Evolutionary conservation across 768 basidiomycete species (phyloP).

Genomic region (Hericium rajendrae): DNA sequence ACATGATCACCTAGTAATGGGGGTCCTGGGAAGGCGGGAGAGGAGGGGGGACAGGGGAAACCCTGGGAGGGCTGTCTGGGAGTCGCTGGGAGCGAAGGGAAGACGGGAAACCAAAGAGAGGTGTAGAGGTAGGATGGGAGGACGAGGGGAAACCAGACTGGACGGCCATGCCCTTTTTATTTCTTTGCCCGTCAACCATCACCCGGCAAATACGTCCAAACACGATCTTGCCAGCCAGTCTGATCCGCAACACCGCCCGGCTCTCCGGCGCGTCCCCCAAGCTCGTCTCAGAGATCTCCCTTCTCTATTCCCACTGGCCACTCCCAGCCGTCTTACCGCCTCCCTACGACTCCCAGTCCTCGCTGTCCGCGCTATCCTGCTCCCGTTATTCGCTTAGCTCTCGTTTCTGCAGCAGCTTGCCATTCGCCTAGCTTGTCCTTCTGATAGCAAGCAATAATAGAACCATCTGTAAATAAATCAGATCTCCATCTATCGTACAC

Average conservation of each 20-base stretch:
- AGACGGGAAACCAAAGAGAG: conserved; percentile 18
- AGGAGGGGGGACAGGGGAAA: conserved; percentile 17
- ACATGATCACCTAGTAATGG: conserved; percentile 16
- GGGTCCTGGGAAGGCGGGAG: not conserved
- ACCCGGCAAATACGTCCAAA: not conserved
- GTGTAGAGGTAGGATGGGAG: conserved; percentile 1
- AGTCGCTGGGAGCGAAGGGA: conserved; percentile 5
- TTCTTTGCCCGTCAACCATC: not conserved
- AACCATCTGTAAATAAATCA: no score
- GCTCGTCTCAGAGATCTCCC: no score
- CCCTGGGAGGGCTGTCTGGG: not conserved
- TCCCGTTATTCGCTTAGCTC: no score
- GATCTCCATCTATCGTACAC: no score
- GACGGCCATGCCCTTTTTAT: not conserved
- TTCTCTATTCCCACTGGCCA: no score
- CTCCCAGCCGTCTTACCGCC: no score
- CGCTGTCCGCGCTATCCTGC: no score
- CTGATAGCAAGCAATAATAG: not conserved
- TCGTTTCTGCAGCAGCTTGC: no score
- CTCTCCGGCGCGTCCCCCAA: not conserved
- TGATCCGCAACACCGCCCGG: not conserved
- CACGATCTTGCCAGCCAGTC: not conserved
- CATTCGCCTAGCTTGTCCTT: no score
- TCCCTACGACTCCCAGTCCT: no score
- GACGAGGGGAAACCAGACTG: not conserved